Percentiles rank a stretch among this genome's conserved stretches.
These are phyloP conservation scores for Smallanthus sonchifolius DNA, from an alignment of 129 eudicot genomes.

Conservation along the genomic window DNA sequence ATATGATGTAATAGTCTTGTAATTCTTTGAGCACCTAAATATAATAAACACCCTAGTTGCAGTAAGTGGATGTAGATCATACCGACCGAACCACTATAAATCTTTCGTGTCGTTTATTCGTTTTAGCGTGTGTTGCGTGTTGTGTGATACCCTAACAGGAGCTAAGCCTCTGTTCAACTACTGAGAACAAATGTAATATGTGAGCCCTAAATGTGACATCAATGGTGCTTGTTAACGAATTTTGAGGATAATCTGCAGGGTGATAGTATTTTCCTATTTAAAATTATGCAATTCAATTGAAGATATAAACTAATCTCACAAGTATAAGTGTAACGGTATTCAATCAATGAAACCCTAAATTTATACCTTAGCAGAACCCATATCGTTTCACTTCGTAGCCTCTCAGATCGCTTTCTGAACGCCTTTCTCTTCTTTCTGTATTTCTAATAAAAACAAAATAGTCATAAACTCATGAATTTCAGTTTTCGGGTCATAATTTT, in stretches of 20 bases:
- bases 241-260: background rate
- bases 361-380: constrained; percentile 89
- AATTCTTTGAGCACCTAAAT: too few species aligned
- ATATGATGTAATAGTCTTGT: too few species aligned
- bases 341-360: background rate
- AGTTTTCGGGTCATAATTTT: background rate
- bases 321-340: background rate
- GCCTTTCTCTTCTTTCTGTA: constrained; percentile 81
- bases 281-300: background rate
- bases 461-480: background rate
- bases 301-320: background rate
- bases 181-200: background rate
- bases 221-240: background rate
- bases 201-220: background rate
- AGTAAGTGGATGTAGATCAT: too few species aligned
- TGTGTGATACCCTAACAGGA: too few species aligned
- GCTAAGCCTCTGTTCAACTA: background rate
- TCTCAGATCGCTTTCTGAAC: constrained; percentile 92
- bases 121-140: too few species aligned
- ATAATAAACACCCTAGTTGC: too few species aligned
- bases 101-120: too few species aligned
- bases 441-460: constrained; percentile 33
- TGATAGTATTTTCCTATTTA: background rate
- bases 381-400: constrained; percentile 87
- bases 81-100: too few species aligned